A percentile compares a stretch with the other conserved stretches of the same genome.
Evolutionary conservation across 345 rosid genomes (phyloP).

Genomic region (Rhodamnia argentea): DNA sequence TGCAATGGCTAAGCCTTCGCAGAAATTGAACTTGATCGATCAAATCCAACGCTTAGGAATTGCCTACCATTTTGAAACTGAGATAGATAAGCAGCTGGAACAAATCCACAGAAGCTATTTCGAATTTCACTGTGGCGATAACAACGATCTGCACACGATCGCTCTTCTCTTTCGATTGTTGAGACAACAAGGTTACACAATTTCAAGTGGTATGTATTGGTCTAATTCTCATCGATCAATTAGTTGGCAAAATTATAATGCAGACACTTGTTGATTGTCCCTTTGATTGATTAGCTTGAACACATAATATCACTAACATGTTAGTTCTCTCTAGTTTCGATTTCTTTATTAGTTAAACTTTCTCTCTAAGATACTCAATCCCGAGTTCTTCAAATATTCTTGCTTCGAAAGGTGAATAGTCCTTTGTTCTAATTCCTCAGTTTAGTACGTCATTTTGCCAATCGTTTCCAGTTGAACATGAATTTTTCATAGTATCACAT

Average conservation of each 20-base stretch:
- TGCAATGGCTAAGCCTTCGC: not conserved
- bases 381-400: too few relatives aligned
- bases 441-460: too few relatives aligned
- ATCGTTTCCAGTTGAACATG: too few relatives aligned
- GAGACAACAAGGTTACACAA: not conserved
- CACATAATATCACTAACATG: not conserved
- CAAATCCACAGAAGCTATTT: not conserved
- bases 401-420: not conserved
- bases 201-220: not conserved
- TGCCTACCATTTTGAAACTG: not conserved
- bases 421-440: too few relatives aligned
- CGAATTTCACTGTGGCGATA: not conserved
- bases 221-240: not conserved
- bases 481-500: too few relatives aligned
- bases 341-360: too few relatives aligned
- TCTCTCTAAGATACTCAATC: too few relatives aligned
- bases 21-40: not conserved
- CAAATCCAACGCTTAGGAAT: not conserved
- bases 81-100: not conserved
- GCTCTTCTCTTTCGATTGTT: not conserved
- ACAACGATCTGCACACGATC: not conserved
- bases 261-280: not conserved
- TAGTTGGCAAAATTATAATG: not conserved
- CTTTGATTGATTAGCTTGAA: not conserved
- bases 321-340: not conserved